A percentile compares a stretch with the other conserved stretches of the same genome.
Evolutionary conservation across 169 alveolate species (phyloP).

Genomic region (Blepharisma undulans): DNA sequence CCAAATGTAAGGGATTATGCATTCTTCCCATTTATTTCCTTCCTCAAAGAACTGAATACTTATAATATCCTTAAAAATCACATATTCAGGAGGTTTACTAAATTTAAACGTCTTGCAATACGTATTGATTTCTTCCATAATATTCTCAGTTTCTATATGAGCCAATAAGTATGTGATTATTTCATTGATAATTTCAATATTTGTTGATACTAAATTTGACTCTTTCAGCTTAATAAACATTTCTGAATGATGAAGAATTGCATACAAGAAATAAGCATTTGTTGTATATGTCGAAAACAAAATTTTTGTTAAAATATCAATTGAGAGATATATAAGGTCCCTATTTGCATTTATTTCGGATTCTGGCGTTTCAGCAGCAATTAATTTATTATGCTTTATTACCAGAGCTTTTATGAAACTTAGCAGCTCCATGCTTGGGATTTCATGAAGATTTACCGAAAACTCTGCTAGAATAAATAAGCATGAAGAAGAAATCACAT

Average conservation of each 20-base stretch:
- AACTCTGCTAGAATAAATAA: neutral
- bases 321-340: neutral
- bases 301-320: neutral
- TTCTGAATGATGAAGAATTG: slow-evolving; percentile 8
- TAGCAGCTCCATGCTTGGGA: slow-evolving; percentile 26
- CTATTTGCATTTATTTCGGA: neutral
- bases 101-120: neutral
- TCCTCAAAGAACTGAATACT: neutral
- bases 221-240: neutral
- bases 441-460: neutral
- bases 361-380: neutral
- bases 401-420: slow-evolving; percentile 1
- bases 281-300: neutral
- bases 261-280: neutral
- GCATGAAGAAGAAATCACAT: neutral
- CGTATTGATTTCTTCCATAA: neutral
- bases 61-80: neutral
- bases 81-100: neutral
- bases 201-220: neutral
- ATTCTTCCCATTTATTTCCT: slow-evolving; percentile 13
- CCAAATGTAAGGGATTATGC: neutral
- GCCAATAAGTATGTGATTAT: neutral
- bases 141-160: neutral
- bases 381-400: neutral
- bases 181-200: neutral